These are phyloP conservation scores for Pythium insidiosum DNA, from an alignment of 352 stramenopile species.

Conservation along the genomic window DNA sequence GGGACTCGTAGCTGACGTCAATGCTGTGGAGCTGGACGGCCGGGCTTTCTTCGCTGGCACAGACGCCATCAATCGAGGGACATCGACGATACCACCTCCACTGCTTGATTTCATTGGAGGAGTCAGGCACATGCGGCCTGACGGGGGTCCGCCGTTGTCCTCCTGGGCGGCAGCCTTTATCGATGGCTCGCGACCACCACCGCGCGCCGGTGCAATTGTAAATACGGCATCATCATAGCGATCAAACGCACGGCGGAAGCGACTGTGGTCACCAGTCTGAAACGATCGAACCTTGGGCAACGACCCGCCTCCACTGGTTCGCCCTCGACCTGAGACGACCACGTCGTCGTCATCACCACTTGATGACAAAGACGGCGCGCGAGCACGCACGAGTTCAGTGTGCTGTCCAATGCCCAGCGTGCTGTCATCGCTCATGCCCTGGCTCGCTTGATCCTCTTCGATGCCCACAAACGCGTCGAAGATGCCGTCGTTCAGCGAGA, in stretches of 20 bases:
- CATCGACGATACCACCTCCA: no score
- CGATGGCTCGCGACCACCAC: neutral
- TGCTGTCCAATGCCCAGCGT: no score
- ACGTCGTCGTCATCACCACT: constrained; percentile 17
- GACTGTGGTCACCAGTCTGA: constrained; percentile 34
- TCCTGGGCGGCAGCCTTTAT: constrained; percentile 21
- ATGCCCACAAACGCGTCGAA: no score
- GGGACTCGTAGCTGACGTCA: no score
- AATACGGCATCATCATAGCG: constrained; percentile 73
- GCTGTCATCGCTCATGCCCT: neutral
- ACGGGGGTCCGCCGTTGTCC: constrained; percentile 30
- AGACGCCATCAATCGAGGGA: no score
- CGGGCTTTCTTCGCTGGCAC: no score
- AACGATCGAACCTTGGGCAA: constrained; percentile 41
- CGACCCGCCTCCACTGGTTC: constrained; percentile 17
- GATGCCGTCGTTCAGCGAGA: constrained; percentile 35
- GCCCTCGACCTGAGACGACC: neutral
- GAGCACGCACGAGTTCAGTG: constrained; percentile 55
- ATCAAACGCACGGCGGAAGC: constrained; percentile 44
- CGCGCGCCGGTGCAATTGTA: constrained; percentile 16
- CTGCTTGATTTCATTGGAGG: constrained; percentile 29
- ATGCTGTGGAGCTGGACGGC: no score
- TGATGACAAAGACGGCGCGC: constrained; percentile 44
- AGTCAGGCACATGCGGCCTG: constrained; percentile 31
- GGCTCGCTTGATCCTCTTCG: neutral